These are phyloP conservation scores for Magnaporthiopsis incrustans DNA, from an alignment of 2,329 filamentous ascomycete species.

Conservation along the genomic window DNA sequence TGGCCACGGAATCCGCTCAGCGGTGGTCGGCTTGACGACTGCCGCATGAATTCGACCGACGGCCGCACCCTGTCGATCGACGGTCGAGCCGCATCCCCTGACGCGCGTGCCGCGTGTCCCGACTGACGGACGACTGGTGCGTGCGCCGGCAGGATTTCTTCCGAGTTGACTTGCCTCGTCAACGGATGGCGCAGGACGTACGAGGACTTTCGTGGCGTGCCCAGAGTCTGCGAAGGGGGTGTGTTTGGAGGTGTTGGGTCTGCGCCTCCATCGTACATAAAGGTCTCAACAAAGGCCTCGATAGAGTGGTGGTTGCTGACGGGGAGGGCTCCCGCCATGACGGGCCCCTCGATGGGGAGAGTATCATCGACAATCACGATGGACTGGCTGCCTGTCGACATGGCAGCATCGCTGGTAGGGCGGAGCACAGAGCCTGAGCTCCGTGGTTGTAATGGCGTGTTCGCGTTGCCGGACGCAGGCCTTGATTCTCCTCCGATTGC, in stretches of 20 bases:
- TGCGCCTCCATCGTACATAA: slow-evolving; percentile 33
- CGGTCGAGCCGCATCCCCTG: slow-evolving; percentile 25
- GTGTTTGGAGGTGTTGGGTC: slow-evolving; percentile 56
- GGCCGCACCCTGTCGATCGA: slow-evolving; percentile 21
- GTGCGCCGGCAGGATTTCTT: slow-evolving; percentile 29
- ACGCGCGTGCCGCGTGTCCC: slow-evolving; percentile 16
- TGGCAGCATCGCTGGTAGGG: slow-evolving; percentile 44
- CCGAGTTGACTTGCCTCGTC: slow-evolving; percentile 25
- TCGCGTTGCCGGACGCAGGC: neutral
- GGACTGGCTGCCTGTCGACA: slow-evolving; percentile 79
- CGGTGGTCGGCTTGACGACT: slow-evolving; percentile 23
- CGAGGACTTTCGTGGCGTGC: slow-evolving; percentile 47
- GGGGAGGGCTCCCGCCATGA: slow-evolving; percentile 42
- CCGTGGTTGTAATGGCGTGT: neutral
- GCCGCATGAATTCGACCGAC: slow-evolving; percentile 18
- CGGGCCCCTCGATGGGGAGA: slow-evolving; percentile 36
- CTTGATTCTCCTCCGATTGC: neutral
- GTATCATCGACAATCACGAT: slow-evolving; percentile 80
- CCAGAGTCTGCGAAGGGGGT: slow-evolving; percentile 38
- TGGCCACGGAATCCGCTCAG: slow-evolving; percentile 30
- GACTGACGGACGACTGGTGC: slow-evolving; percentile 25
- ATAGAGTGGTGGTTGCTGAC: slow-evolving; percentile 34
- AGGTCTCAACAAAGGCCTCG: slow-evolving; percentile 46
- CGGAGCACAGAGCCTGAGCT: slow-evolving; percentile 19
- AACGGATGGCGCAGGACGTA: slow-evolving; percentile 43